These are phyloP conservation scores for Saturnispora saitoi DNA, from an alignment of 805 yeast species.

Conservation along the genomic window DNA sequence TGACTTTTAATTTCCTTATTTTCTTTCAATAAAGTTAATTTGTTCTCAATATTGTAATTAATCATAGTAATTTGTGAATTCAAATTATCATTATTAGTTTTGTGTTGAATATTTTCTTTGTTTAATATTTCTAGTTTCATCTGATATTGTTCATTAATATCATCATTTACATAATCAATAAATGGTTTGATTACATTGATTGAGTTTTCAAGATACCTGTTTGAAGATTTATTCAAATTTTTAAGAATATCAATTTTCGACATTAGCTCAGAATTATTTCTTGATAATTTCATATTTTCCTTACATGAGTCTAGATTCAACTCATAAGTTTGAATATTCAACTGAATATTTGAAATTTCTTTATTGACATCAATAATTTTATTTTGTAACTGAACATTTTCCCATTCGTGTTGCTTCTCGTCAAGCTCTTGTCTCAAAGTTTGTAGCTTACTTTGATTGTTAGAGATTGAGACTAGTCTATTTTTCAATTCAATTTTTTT, in stretches of 20 bases:
- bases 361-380: constrained; percentile 25
- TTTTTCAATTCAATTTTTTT: constrained; percentile 31
- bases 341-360: constrained; percentile 33
- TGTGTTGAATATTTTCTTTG: constrained; percentile 9
- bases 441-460: constrained; percentile 40
- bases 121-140: constrained; percentile 6
- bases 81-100: constrained; percentile 10
- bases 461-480: constrained; percentile 31
- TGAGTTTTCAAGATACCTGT: constrained; percentile 15
- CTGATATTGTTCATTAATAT: constrained; percentile 5
- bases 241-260: constrained; percentile 38
- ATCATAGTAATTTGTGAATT: constrained; percentile 10
- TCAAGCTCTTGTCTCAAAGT: constrained; percentile 36
- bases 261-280: constrained; percentile 48
- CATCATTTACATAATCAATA: constrained; percentile 11
- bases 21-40: neutral
- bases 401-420: constrained; percentile 30
- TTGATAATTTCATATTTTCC: constrained; percentile 41
- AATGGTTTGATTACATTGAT: constrained; percentile 2
- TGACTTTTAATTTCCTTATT: neutral
- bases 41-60: constrained; percentile 3
- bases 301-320: constrained; percentile 44
- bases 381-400: constrained; percentile 23
- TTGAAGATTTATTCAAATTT: constrained; percentile 13
- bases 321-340: constrained; percentile 31